Percentiles rank a stretch among this genome's conserved stretches.
Evolutionary conservation across 192 early-diverging fungal genomes (phyloP).

Genomic region (Fimicolochytrium jonesii): DNA sequence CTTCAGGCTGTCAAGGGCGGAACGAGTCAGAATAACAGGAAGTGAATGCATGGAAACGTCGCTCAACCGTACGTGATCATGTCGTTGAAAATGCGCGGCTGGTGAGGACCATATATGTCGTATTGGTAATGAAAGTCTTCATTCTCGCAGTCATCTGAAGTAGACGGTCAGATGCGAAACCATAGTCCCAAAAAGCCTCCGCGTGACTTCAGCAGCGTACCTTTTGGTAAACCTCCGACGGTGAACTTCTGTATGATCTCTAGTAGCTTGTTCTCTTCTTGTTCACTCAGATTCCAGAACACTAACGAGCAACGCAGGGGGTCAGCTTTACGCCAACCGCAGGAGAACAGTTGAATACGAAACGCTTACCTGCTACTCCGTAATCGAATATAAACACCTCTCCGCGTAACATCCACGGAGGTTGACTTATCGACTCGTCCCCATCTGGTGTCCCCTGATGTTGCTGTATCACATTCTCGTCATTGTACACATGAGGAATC

Average conservation of each 20-base stretch:
- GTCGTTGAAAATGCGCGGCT: conserved; percentile 78
- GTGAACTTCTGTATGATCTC: conserved; percentile 39
- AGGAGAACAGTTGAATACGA: no score
- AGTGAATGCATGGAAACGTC: background rate
- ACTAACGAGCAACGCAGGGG: no score
- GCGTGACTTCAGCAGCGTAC: no score
- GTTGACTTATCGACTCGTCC: conserved; percentile 12
- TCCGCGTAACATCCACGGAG: conserved; percentile 39
- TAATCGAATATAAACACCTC: conserved; percentile 56
- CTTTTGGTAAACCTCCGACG: background rate
- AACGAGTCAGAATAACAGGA: background rate
- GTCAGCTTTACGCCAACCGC: no score
- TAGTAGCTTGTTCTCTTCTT: conserved; percentile 36
- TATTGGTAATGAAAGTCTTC: conserved; percentile 78
- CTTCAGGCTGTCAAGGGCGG: conserved; percentile 2
- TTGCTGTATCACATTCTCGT: no score
- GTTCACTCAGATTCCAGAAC: conserved; percentile 47
- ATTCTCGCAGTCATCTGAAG: conserved; percentile 11
- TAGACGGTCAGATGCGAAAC: no score
- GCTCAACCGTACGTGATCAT: conserved; percentile 61
- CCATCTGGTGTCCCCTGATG: background rate
- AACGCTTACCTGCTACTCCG: conserved; percentile 40
- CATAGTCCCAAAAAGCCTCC: no score
- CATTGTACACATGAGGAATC: background rate
- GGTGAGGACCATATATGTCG: conserved; percentile 45